phyloP scores from a whole-genome alignment of 2,329 filamentous ascomycete genomes.

The Pyrenophora seminiperda region DNA sequence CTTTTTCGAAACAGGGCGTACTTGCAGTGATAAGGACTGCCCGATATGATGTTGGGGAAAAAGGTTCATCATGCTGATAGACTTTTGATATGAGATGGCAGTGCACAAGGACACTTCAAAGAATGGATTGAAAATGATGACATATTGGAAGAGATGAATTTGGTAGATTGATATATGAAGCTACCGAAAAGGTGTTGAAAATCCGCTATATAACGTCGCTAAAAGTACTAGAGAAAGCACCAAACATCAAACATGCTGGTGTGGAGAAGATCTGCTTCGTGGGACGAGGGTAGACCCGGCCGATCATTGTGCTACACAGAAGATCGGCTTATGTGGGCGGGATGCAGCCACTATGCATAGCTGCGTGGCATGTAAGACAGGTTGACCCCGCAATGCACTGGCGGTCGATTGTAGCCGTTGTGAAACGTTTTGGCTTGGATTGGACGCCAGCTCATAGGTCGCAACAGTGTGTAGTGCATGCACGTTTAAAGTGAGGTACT shows the following conservation, averaged over 20 bases:
- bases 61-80: no score
- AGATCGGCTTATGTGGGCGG: neutral
- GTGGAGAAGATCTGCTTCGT: neutral
- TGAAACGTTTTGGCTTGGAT: slow-evolving; percentile 6
- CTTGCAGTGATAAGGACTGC: no score
- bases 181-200: neutral
- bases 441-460: neutral
- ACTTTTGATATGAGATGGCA: no score
- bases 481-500: neutral
- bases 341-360: slow-evolving; percentile 2
- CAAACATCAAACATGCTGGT: neutral
- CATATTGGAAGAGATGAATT: neutral
- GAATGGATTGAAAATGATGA: neutral
- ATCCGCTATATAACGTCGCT: slow-evolving; percentile 3
- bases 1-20: no score
- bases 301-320: slow-evolving; percentile 1
- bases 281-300: no score
- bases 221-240: slow-evolving; percentile 1
- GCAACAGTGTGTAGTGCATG: neutral
- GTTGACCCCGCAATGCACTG: slow-evolving; percentile 7
- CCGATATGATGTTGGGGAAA: no score
- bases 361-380: slow-evolving; percentile 5
- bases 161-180: neutral
- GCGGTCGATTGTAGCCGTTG: slow-evolving; percentile 5
- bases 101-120: no score